Conservation (phyloP, 2,329 filamentous ascomycete species). For the Fusarium albosuccineum region DNA sequence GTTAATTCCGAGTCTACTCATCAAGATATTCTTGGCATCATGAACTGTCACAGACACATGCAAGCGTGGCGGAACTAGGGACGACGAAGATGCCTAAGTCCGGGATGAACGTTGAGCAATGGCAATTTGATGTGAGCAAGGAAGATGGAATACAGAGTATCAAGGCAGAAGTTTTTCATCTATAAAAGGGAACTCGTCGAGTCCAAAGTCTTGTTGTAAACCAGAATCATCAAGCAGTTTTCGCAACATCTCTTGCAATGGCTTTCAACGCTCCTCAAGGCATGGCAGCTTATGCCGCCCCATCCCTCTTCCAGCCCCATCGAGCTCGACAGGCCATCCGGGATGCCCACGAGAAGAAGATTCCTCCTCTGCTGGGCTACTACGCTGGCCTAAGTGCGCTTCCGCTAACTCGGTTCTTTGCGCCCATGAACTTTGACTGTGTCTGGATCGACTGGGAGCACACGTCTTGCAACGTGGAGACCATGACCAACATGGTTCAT, state of each 20-base stretch:
- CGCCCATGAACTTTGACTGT: slow-evolving; percentile 58
- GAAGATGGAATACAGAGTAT: not conserved
- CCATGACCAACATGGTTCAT: slow-evolving; percentile 64
- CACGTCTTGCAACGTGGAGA: slow-evolving; percentile 59
- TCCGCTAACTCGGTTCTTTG: slow-evolving; percentile 55
- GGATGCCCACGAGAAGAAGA: slow-evolving; percentile 61
- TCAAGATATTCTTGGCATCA: not conserved
- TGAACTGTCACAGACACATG: not conserved
- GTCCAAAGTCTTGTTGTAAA: not conserved
- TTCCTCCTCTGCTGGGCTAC: slow-evolving; percentile 58
- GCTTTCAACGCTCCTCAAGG: slow-evolving; percentile 39
- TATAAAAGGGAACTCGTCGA: slow-evolving; percentile 2
- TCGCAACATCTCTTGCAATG: slow-evolving; percentile 8
- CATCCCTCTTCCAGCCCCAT: slow-evolving; percentile 62
- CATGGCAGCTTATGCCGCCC: slow-evolving; percentile 58
- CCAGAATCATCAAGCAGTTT: not conserved
- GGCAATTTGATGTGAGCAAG: not conserved
- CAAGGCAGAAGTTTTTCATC: not conserved
- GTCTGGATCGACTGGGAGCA: slow-evolving; percentile 65
- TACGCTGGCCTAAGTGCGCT: slow-evolving; percentile 57
- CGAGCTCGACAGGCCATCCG: slow-evolving; percentile 58
- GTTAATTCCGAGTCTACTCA: not conserved
- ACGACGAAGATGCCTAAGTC: not conserved
- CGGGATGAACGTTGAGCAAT: not conserved
- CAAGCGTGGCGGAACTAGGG: not conserved